phyloP scores from a whole-genome alignment of 176 grass and related monocot genomes.

The Ananas comosus region DNA sequence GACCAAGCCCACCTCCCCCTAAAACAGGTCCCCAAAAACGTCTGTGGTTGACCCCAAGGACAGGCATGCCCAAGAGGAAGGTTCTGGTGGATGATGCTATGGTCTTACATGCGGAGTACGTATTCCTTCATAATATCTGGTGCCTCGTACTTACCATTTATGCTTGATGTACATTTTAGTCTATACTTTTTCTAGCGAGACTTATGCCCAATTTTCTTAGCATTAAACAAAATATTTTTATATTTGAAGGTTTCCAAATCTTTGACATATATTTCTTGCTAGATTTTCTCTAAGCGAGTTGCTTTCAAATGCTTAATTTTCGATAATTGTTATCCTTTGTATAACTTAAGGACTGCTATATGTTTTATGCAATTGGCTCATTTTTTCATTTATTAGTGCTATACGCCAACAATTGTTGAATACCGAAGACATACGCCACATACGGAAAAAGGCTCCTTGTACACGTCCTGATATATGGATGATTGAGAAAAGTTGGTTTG shows the following conservation, averaged over 20 bases:
- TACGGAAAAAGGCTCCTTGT: constrained; percentile 97
- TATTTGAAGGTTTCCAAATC: not conserved
- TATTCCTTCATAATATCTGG: constrained; percentile 21
- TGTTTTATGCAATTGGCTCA: constrained; percentile 2
- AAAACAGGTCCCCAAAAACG: constrained; percentile 64
- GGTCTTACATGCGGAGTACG: constrained; percentile 98
- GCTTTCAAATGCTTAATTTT: not conserved
- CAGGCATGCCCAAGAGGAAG: constrained; percentile 56
- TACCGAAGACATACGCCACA: constrained; percentile 83
- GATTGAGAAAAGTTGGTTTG: constrained; percentile 83
- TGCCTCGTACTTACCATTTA: not conserved
- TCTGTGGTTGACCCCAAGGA: constrained; percentile 48
- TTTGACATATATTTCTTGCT: not conserved
- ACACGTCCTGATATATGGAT: constrained; percentile 98
- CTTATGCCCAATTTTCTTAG: too few relatives aligned
- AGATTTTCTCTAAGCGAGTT: not conserved
- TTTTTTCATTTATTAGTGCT: constrained; percentile 38
- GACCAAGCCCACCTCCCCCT: constrained; percentile 40
- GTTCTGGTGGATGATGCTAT: constrained; percentile 80
- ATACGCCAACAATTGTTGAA: constrained; percentile 95
- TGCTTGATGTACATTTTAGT: not conserved
- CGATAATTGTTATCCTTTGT: not conserved
- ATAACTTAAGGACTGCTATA: not conserved
- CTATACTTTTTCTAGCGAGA: too few relatives aligned
- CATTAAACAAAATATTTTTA: too few relatives aligned